Conservation (phyloP, 192 early-diverging fungal genomes). For the Gamsiella multidivaricata region DNA sequence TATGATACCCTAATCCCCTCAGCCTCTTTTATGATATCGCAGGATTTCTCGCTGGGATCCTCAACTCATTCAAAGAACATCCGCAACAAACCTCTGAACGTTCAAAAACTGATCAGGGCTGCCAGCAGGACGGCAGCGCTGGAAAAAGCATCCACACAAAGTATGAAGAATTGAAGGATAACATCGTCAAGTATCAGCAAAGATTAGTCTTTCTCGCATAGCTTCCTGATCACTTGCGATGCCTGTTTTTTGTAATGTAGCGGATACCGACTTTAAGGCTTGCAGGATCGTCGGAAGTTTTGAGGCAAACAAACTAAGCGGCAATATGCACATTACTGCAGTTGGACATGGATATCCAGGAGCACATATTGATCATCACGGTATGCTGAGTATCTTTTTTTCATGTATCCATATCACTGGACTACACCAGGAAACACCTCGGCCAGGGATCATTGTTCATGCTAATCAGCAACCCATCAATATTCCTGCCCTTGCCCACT, state of each 20-base stretch:
- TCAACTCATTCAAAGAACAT: constrained; percentile 4
- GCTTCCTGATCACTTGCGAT: too few relatives aligned
- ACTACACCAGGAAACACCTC: too few relatives aligned
- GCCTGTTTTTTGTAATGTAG: background rate
- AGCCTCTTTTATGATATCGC: background rate
- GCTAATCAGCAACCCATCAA: too few relatives aligned
- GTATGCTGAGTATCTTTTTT: too few relatives aligned
- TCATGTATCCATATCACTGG: too few relatives aligned
- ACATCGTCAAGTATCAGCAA: background rate
- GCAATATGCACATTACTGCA: constrained; percentile 93
- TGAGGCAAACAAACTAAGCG: constrained; percentile 81
- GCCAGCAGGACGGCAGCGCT: constrained; percentile 41
- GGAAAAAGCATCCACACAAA: constrained; percentile 19
- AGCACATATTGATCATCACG: constrained; percentile 71
- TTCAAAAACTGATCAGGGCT: constrained; percentile 38
- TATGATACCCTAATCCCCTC: too few relatives aligned
- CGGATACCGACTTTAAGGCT: constrained; percentile 58
- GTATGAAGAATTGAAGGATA: constrained; percentile 11
- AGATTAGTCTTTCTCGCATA: background rate
- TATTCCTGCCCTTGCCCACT: background rate
- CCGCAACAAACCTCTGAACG: constrained; percentile 20
- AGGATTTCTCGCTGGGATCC: constrained; percentile 34
- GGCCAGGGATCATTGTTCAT: background rate
- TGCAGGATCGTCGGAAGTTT: constrained; percentile 83
- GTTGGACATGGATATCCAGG: constrained; percentile 88